Evolutionary conservation across 1,139 yeast species (phyloP).

Genomic region (Yamadazyma epiphylla): DNA sequence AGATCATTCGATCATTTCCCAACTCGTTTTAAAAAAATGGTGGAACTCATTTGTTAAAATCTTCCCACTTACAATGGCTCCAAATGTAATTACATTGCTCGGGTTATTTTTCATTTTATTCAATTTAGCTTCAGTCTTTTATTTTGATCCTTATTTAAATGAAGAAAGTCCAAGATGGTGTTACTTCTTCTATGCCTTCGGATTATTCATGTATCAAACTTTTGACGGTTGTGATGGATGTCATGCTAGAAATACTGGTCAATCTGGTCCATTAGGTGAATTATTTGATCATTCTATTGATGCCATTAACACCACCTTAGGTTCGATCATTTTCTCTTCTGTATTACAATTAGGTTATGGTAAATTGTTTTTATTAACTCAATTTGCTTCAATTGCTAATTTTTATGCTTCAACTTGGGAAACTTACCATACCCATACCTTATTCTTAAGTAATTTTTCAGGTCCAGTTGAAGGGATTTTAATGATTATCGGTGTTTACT

Average conservation of each 20-base stretch:
- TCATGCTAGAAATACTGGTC: constrained; percentile 91
- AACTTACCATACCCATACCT: constrained; percentile 85
- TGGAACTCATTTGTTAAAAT: constrained; percentile 69
- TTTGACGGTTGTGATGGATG: constrained; percentile 96
- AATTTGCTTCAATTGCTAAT: constrained; percentile 74
- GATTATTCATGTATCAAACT: constrained; percentile 87
- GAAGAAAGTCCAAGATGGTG: constrained; percentile 73
- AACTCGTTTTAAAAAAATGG: constrained; percentile 72
- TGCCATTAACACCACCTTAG: constrained; percentile 84
- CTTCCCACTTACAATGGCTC: constrained; percentile 86
- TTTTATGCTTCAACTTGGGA: constrained; percentile 95
- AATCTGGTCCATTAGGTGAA: constrained; percentile 93
- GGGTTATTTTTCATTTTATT: constrained; percentile 71
- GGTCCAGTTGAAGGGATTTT: constrained; percentile 96
- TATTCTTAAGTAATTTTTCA: constrained; percentile 74
- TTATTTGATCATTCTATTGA: constrained; percentile 92
- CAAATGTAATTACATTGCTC: constrained; percentile 75
- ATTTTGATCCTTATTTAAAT: constrained; percentile 67
- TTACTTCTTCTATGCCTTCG: constrained; percentile 74
- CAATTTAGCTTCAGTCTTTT: constrained; percentile 63
- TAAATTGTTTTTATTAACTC: constrained; percentile 58
- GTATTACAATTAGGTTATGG: constrained; percentile 72
- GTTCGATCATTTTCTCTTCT: constrained; percentile 67
- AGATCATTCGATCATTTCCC: constrained; percentile 77
- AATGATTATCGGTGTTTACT: constrained; percentile 52